Evolutionary conservation across 192 early-diverging fungal genomes (phyloP).

Genomic region (Mortierella alpina): DNA sequence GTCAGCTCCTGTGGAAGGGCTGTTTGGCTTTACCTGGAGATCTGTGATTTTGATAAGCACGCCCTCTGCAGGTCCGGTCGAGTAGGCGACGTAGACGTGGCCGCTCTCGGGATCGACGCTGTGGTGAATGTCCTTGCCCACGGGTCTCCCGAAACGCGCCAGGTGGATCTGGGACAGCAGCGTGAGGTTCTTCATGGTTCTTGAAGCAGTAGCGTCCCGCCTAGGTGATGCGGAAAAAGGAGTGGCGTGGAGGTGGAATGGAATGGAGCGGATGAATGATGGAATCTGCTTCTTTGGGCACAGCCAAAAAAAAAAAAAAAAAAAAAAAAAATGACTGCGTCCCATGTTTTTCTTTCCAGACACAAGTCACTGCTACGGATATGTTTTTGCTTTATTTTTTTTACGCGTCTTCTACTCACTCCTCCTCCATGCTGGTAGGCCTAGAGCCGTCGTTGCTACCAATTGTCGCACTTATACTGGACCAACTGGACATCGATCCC

Average conservation of each 20-base stretch:
- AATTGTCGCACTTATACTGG: neutral
- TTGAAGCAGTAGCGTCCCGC: no score
- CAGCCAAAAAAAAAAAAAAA: neutral
- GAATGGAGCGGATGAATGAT: neutral
- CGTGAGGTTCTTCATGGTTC: conserved; percentile 47
- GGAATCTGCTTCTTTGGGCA: neutral
- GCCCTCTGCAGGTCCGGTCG: conserved; percentile 34
- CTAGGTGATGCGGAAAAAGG: neutral
- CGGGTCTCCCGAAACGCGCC: conserved; percentile 42
- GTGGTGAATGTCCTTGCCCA: conserved; percentile 50
- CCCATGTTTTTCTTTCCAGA: no score
- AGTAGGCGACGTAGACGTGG: conserved; percentile 65
- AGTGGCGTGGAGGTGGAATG: neutral
- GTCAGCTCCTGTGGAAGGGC: neutral
- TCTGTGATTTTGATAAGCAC: conserved; percentile 48
- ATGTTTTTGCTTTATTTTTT: neutral
- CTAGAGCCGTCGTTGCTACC: conserved; percentile 24
- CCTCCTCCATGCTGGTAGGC: conserved; percentile 39
- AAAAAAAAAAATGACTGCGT: neutral
- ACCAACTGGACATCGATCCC: conserved; percentile 22
- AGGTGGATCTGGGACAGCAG: conserved; percentile 49
- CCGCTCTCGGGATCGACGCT: conserved; percentile 64
- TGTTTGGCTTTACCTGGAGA: conserved; percentile 18
- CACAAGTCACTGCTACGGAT: neutral
- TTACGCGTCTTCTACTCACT: conserved; percentile 24